Conservation (phyloP, 306 rosid species). For the Citrullus amarus region DNA sequence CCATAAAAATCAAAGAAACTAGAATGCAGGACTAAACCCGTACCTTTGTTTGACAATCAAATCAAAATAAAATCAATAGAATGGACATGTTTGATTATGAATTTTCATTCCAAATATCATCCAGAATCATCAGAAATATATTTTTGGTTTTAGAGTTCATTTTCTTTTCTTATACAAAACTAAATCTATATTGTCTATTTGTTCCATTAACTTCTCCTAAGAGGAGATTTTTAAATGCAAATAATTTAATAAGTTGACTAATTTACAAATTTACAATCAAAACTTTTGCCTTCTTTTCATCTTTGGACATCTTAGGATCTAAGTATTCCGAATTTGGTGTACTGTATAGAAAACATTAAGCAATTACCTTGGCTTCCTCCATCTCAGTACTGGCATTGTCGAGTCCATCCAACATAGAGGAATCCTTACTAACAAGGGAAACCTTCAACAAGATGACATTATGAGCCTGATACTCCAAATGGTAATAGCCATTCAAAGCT, state of each 20-base stretch:
- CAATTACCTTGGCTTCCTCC: conserved; percentile 77
- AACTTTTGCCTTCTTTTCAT: neutral
- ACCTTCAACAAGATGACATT: conserved; percentile 39
- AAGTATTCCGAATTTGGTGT: neutral
- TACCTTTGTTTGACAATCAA: neutral
- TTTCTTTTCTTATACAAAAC: no score
- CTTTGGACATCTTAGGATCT: neutral
- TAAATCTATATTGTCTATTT: no score
- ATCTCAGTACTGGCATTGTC: conserved; percentile 92
- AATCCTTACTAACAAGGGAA: conserved; percentile 97
- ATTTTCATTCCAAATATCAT: no score
- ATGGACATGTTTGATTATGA: no score
- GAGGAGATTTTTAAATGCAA: neutral
- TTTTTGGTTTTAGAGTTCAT: no score
- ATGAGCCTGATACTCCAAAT: conserved; percentile 24
- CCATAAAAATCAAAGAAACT: neutral
- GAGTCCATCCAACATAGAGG: conserved; percentile 99
- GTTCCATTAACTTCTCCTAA: no score
- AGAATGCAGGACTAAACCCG: neutral
- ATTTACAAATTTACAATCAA: neutral
- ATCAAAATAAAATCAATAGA: neutral
- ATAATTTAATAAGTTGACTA: neutral
- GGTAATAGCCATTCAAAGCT: conserved; percentile 10
- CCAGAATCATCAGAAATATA: no score
- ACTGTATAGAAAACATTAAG: neutral